A percentile compares a stretch with the other conserved stretches of the same genome.
Conservation (phyloP, 306 rosid species). For the Lupinus albus region DNA sequence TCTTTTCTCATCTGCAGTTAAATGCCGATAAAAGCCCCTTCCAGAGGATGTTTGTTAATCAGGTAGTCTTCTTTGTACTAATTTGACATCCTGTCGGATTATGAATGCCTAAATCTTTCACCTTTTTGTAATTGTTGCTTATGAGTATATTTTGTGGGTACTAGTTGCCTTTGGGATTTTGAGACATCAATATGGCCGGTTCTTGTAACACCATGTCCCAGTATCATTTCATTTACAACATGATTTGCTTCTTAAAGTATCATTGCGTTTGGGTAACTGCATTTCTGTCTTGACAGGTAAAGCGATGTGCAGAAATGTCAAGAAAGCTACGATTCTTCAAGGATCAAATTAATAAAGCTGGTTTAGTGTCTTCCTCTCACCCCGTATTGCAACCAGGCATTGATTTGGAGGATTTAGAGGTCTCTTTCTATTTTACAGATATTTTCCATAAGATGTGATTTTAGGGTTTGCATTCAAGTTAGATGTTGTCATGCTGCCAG, state of each 20-base stretch:
- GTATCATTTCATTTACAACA: constrained; percentile 1
- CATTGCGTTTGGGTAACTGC: too few relatives aligned
- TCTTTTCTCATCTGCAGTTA: constrained; percentile 68
- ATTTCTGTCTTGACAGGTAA: constrained; percentile 68
- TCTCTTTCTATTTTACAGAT: constrained; percentile 42
- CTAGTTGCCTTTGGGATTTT: constrained; percentile 32
- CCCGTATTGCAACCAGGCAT: constrained; percentile 71
- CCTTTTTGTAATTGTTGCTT: constrained; percentile 21
- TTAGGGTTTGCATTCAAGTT: constrained; percentile 35
- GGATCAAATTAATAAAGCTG: constrained; percentile 92
- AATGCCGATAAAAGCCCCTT: constrained; percentile 96
- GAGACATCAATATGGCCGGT: constrained; percentile 27
- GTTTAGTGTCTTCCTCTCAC: constrained; percentile 59
- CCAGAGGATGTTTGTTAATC: constrained; percentile 94
- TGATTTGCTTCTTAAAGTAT: constrained; percentile 23
- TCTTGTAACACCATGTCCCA: constrained; percentile 11
- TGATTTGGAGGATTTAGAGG: constrained; percentile 94
- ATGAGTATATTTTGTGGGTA: constrained; percentile 18
- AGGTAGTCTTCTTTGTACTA: constrained; percentile 52
- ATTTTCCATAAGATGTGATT: constrained; percentile 27
- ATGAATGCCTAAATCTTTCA: constrained; percentile 28
- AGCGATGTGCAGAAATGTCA: constrained; percentile 98
- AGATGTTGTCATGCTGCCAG: constrained; percentile 36
- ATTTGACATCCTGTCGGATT: not conserved
- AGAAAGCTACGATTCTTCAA: constrained; percentile 88